A percentile compares a stretch with the other conserved stretches of the same genome.
Evolutionary conservation across 495 filamentous ascomycete genomes (phyloP).

Genomic region (Penicillium lagena): DNA sequence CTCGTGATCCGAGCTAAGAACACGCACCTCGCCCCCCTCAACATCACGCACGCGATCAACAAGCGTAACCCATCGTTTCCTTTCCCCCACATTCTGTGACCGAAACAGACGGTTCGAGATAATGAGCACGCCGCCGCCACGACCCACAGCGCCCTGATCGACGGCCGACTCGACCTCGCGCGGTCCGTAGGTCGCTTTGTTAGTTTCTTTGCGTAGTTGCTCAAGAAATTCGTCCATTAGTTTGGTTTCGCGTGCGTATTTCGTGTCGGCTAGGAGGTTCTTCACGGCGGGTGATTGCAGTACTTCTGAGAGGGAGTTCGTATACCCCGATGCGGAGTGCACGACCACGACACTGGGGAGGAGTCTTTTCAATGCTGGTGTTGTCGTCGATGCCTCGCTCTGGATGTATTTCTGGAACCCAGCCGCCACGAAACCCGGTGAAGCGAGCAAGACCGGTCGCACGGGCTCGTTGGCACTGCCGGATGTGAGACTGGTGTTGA

Average conservation of each 20-base stretch:
- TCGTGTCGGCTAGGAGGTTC: conserved; percentile 70
- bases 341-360: conserved; percentile 68
- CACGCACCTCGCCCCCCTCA: conserved; percentile 78
- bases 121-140: conserved; percentile 75
- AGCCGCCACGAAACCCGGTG: conserved; percentile 79
- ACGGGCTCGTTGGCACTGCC: conserved; percentile 30
- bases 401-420: conserved; percentile 79
- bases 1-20: conserved; percentile 90
- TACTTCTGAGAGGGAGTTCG: conserved; percentile 81
- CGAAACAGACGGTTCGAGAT: conserved; percentile 83
- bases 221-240: conserved; percentile 84
- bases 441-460: conserved; percentile 77
- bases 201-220: conserved; percentile 77
- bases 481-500: conserved; percentile 43
- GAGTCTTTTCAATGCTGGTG: conserved; percentile 55
- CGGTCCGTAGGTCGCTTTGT: conserved; percentile 86
- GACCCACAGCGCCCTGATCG: conserved; percentile 80
- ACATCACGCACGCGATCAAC: conserved; percentile 84
- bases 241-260: conserved; percentile 75
- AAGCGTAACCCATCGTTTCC: conserved; percentile 76
- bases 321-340: conserved; percentile 76
- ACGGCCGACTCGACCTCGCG: conserved; percentile 81
- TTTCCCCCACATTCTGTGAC: conserved; percentile 69
- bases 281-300: conserved; percentile 72
- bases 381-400: conserved; percentile 49